These are phyloP conservation scores for Salix exigua DNA, from an alignment of 345 rosid genomes.

Conservation along the genomic window DNA sequence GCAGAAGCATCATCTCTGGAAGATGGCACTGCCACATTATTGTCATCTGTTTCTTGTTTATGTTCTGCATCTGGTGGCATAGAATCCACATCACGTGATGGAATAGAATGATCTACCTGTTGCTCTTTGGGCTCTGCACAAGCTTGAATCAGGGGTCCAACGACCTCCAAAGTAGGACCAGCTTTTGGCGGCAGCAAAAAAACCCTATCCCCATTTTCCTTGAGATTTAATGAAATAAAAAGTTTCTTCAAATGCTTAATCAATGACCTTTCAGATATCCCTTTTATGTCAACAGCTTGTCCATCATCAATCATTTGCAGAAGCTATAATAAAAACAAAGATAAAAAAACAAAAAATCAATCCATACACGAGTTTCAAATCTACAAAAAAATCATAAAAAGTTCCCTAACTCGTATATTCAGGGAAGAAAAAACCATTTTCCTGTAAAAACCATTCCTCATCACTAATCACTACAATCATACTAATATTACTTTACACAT, in stretches of 20 bases:
- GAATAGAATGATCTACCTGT: slow-evolving; percentile 19
- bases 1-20: slow-evolving; percentile 42
- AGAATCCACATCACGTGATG: slow-evolving; percentile 26
- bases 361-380: background rate
- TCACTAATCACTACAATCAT: background rate
- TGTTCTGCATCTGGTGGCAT: slow-evolving; percentile 16
- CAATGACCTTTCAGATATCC: slow-evolving; percentile 62
- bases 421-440: background rate
- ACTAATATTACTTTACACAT: background rate
- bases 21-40: slow-evolving; percentile 19
- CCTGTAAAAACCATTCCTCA: background rate
- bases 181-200: slow-evolving; percentile 49
- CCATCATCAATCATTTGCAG: slow-evolving; percentile 84
- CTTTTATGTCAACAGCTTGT: slow-evolving; percentile 90
- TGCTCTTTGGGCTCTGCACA: slow-evolving; percentile 35
- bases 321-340: slow-evolving; percentile 41
- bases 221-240: slow-evolving; percentile 56
- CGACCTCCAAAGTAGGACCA: slow-evolving; percentile 52
- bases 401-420: background rate
- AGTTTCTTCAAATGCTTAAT: slow-evolving; percentile 62
- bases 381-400: background rate
- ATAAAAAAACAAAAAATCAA: background rate
- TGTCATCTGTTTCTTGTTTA: slow-evolving; percentile 28
- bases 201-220: slow-evolving; percentile 66
- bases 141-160: slow-evolving; percentile 54